Percentiles rank a stretch among this genome's conserved stretches.
These are phyloP conservation scores for Larix sibirica DNA, from an alignment of 83 land plant genomes.

Conservation along the genomic window DNA sequence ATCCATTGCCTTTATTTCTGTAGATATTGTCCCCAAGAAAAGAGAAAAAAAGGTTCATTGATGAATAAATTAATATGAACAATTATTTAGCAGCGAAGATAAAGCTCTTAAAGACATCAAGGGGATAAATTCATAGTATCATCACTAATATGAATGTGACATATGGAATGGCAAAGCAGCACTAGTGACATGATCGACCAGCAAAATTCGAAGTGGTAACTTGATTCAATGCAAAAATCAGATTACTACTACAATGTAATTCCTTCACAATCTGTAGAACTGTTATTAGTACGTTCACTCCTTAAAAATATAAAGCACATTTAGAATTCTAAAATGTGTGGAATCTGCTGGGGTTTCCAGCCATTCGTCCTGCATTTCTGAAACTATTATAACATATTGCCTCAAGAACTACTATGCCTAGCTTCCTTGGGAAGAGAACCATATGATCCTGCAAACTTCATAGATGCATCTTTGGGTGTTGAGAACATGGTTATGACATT, in stretches of 20 bases:
- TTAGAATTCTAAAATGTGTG: background rate
- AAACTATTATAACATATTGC: background rate
- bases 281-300: background rate
- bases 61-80: background rate
- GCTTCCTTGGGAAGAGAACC: background rate
- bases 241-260: background rate
- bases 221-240: background rate
- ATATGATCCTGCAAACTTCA: background rate
- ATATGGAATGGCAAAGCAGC: background rate
- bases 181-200: background rate
- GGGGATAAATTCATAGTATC: background rate
- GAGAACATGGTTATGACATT: background rate
- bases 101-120: background rate
- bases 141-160: background rate
- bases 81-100: background rate
- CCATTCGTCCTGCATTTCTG: background rate
- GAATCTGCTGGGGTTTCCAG: background rate
- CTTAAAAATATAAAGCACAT: background rate
- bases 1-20: background rate
- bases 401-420: background rate
- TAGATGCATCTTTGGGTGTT: background rate
- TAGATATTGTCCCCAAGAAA: background rate
- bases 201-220: background rate
- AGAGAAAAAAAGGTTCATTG: background rate
- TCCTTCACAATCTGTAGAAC: background rate